Evolutionary conservation across 129 eudicot species (phyloP), one percentile per base, ranked within the genome.

Genomic region (Flaveria bidentis): DNA sequence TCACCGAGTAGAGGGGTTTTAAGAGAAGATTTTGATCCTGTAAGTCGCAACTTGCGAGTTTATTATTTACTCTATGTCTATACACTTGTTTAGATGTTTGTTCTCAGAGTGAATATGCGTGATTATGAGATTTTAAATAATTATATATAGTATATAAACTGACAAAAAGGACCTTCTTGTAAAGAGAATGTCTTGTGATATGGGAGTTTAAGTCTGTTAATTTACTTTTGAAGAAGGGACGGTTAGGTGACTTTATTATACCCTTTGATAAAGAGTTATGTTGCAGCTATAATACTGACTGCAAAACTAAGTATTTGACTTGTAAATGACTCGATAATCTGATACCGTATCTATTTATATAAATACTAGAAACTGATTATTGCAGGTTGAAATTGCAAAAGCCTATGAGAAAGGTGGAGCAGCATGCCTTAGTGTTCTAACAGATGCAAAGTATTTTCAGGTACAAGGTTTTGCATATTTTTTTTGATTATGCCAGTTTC

Each of bases 371-470:
- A 45, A 63, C 62, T 16, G 52, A 63, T 62, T 46, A 47, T 62
- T 49, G 72, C 85, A 93, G 98, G 97, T 94, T 60, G 88, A 88
- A 73, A 88, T 94, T 70, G 98, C 98, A 67, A 89, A 88, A 83
- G 93, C 97, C 70, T 94, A 94, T 60, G 97, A 91, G 76, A 94
- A 87, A 84, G 98, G 98, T 76, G 98, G 98, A 79, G 98, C 98
- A 72, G 93, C 98, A 69, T 94, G 98, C 85, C 87, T 94, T 17
- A 91, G 97, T 79, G 97, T 94, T 68, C 76, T 87, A 83, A 94
- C 98, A 20, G 98, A 94, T 75, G 68, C 84, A 73, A 91, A 94
- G 50, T 94, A 82, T 87, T 94, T 94, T 81, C 96, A 94, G 88
- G 98, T 94, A 51, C 53, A 55, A 44, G 57, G 14, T 52, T 52